A percentile compares a stretch with the other conserved stretches of the same genome.
phyloP scores from a whole-genome alignment of 176 grass and related monocot species.

The Dendrocalamus sinicus region DNA sequence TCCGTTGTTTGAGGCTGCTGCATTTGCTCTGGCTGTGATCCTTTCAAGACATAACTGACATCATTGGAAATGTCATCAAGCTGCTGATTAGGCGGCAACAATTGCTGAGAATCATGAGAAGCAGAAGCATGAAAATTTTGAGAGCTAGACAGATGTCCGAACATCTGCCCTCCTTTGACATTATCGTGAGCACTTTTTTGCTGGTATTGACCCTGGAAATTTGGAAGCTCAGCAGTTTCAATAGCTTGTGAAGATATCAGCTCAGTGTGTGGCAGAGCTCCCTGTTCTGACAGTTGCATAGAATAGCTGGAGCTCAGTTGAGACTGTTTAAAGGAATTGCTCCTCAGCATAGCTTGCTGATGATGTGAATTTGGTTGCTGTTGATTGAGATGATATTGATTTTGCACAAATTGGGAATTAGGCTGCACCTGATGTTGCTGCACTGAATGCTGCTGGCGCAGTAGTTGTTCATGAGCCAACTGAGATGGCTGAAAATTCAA shows the following conservation, averaged over 20 bases:
- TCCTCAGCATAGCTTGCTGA: slow-evolving; percentile 61
- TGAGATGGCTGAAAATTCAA: slow-evolving; percentile 77
- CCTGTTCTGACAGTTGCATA: slow-evolving; percentile 71
- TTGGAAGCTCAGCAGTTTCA: slow-evolving; percentile 52
- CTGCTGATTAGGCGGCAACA: slow-evolving; percentile 54
- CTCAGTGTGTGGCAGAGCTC: slow-evolving; percentile 60
- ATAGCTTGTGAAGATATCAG: slow-evolving; percentile 63
- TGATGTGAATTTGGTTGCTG: slow-evolving; percentile 64
- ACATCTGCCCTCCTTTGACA: slow-evolving; percentile 68
- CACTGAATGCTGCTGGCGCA: slow-evolving; percentile 65
- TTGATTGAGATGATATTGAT: slow-evolving; percentile 69
- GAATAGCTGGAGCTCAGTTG: slow-evolving; percentile 58
- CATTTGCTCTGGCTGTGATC: slow-evolving; percentile 57
- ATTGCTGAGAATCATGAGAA: slow-evolving; percentile 67
- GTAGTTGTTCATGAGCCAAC: slow-evolving; percentile 59
- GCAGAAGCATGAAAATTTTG: slow-evolving; percentile 60
- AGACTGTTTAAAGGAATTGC: slow-evolving; percentile 63
- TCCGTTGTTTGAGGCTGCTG: slow-evolving; percentile 57
- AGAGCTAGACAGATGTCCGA: slow-evolving; percentile 63
- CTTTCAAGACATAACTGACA: slow-evolving; percentile 56
- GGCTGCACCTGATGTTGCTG: slow-evolving; percentile 73
- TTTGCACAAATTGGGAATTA: slow-evolving; percentile 67
- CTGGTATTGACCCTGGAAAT: slow-evolving; percentile 73
- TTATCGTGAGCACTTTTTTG: slow-evolving; percentile 60
- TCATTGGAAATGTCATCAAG: slow-evolving; percentile 56